Evolutionary conservation across 1,139 yeast species (phyloP).

Genomic region (Sugiyamaella sp.): DNA sequence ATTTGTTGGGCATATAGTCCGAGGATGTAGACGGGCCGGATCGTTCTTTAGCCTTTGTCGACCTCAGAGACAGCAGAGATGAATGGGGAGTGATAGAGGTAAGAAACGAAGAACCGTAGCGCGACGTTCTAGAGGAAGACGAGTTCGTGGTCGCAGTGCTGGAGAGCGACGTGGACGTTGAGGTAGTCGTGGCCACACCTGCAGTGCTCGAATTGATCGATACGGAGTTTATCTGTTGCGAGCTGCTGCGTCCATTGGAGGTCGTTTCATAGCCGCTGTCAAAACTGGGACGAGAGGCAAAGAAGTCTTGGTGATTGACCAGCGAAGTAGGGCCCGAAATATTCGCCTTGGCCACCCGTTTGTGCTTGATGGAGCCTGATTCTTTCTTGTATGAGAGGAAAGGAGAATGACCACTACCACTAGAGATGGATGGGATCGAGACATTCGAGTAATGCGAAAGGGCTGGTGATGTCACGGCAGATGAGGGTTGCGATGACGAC

Average conservation of each 20-base stretch:
- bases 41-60: conserved; percentile 21
- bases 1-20: background rate
- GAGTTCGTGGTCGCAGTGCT: background rate
- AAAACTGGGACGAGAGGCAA: conserved; percentile 26
- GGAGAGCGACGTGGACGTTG: background rate
- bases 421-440: conserved; percentile 12
- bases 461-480: conserved; percentile 8
- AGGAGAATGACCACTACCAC: conserved; percentile 13
- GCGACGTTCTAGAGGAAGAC: conserved; percentile 4
- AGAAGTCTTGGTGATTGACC: conserved; percentile 33
- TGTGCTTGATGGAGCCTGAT: conserved; percentile 26
- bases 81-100: conserved; percentile 26
- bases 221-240: conserved; percentile 10
- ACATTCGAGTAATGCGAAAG: conserved; percentile 11
- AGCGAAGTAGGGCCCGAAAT: conserved; percentile 35
- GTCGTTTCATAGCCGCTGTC: conserved; percentile 15
- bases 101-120: conserved; percentile 28
- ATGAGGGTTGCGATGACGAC: background rate
- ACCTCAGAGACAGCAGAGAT: conserved; percentile 21
- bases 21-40: background rate
- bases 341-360: conserved; percentile 30
- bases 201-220: background rate
- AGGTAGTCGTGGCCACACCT: background rate
- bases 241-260: conserved; percentile 5
- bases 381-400: conserved; percentile 34